Conservation (phyloP, 495 filamentous ascomycete genomes). For the Neurospora pannonica region DNA sequence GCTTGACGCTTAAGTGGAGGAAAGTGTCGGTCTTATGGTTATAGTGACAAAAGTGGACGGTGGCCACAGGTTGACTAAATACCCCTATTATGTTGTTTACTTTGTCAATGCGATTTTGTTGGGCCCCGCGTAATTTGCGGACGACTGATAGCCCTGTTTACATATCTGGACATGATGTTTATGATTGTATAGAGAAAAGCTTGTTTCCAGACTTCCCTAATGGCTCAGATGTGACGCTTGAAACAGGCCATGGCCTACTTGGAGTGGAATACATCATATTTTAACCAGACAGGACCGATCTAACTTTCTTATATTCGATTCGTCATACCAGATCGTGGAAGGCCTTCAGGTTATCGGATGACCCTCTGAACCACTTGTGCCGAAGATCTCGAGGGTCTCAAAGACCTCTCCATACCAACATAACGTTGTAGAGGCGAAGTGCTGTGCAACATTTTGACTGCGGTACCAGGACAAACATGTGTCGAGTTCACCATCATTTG, state of each 20-base stretch:
- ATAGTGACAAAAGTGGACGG: not conserved
- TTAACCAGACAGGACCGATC: not conserved
- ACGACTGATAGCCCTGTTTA: conserved; percentile 6
- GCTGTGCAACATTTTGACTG: not conserved
- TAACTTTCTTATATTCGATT: not conserved
- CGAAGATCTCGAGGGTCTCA: not conserved
- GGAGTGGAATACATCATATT: not conserved
- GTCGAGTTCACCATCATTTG: not conserved
- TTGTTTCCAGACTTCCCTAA: not conserved
- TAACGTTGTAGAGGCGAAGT: not conserved
- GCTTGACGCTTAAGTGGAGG: not conserved
- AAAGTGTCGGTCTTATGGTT: not conserved
- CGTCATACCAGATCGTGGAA: not conserved
- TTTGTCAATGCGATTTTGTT: not conserved
- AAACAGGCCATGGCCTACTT: not conserved
- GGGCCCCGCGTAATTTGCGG: not conserved
- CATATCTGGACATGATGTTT: not conserved
- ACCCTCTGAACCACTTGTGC: not conserved
- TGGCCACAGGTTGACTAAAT: not conserved
- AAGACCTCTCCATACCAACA: not conserved
- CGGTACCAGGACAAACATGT: not conserved
- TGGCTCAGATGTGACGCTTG: not conserved
- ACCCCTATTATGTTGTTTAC: not conserved
- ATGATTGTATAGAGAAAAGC: not conserved
- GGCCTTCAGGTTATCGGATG: not conserved